Evolutionary conservation across 306 rosid species (phyloP), one percentile per base, ranked within the genome.

Genomic region (Vigna trinervia): DNA sequence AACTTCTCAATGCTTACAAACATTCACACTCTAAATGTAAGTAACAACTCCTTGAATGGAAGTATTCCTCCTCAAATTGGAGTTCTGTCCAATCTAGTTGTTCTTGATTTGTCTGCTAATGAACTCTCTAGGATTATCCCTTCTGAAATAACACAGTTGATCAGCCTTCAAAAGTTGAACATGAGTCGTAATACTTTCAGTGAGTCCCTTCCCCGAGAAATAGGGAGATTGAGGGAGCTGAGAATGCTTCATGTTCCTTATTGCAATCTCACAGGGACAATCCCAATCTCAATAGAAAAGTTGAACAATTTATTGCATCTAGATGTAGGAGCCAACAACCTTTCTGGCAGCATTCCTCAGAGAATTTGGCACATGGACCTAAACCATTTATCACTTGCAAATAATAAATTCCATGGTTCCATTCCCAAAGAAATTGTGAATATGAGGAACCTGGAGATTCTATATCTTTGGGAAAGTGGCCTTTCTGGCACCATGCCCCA

Each of bases 61-160:
- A 45, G 4, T 14, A 79, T 79, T 36, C 82, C 78, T 38, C 22
- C 0, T 28, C 57, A 79, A 15, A 47, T 78, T 69, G 82, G 53
- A 5, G 14, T 15, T 2, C 1, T 78, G 11, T 46, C 71, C 52
- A 58, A 14, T 14, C 43, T 58, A 1, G 1, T 4, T 5, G 10
- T 12, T 74, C 68, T 74, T 41, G 39, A 9, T 4, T 8, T 59
- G 10, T 13, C 39, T 20, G 2, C 0, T 14, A 73, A 73, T 39
- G 0, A 57, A 0, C 66, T 73, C 0, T 73, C 41, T 4, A 45
- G 78, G 5, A 8, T 14, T 14, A 59, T 74, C 45, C 78, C 69
- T 43, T 30, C 19, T 46, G 48, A 74, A 14, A 60, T 74, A 15
- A 4, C 13, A 26, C 46, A 46, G 1, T n/a, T 74, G 17, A 1